Evolutionary conservation across 371 early-diverging fungal genomes (phyloP).

Genomic region (Capniomyces stellatus): DNA sequence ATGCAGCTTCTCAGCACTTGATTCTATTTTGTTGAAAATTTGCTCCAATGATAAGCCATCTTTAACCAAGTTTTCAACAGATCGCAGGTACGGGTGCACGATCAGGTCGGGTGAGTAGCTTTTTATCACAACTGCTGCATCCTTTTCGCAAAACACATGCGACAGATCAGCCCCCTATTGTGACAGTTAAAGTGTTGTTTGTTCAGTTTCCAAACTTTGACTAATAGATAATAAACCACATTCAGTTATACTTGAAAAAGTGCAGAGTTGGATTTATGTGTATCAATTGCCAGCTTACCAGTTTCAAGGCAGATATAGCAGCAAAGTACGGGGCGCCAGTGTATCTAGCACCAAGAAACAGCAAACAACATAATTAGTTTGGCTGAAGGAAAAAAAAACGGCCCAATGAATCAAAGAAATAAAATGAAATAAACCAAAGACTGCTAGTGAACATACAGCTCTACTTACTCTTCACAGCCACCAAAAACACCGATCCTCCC

Average conservation of each 20-base stretch:
- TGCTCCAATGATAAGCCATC: conserved; percentile 7
- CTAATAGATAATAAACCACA: neutral
- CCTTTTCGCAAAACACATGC: conserved; percentile 73
- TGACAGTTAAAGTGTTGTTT: conserved; percentile 9
- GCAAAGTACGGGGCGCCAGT: conserved; percentile 93
- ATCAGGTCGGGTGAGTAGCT: conserved; percentile 47
- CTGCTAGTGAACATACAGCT: neutral
- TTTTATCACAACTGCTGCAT: conserved; percentile 63
- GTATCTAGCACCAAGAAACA: conserved; percentile 23
- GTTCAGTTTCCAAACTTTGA: too few relatives aligned
- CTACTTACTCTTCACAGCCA: conserved; percentile 22
- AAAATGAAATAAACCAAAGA: neutral
- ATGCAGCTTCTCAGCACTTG: conserved; percentile 54
- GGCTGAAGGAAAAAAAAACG: neutral
- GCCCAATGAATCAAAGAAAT: neutral
- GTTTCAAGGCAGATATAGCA: conserved; percentile 33
- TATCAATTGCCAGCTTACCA: conserved; percentile 36
- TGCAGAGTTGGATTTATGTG: neutral
- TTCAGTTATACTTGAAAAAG: neutral
- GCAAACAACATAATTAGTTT: neutral
- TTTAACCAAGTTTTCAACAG: conserved; percentile 1
- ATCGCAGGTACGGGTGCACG: conserved; percentile 36
- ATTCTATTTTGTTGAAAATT: conserved; percentile 27
- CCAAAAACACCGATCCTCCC: conserved; percentile 35
- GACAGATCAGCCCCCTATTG: conserved; percentile 77